These are phyloP conservation scores for Tremella yokohamensis DNA, from an alignment of 768 basidiomycete species.

Conservation along the genomic window DNA sequence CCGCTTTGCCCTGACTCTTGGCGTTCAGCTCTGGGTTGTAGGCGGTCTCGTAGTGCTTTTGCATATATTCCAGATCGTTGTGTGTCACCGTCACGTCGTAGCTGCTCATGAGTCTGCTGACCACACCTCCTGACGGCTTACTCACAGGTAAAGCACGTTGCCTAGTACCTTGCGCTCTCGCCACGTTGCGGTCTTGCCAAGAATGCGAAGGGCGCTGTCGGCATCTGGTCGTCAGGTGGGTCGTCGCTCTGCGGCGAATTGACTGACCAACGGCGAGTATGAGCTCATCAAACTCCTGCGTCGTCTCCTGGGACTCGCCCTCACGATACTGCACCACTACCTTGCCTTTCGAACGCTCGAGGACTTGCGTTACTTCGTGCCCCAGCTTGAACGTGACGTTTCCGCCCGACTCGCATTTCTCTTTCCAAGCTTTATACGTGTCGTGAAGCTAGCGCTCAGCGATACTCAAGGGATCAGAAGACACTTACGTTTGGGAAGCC, in stretches of 20 bases:
- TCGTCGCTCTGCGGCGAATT: neutral
- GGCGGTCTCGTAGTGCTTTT: constrained; percentile 6
- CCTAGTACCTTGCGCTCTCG: constrained; percentile 2
- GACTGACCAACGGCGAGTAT: neutral
- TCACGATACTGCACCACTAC: neutral
- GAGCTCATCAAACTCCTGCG: neutral
- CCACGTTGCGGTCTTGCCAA: constrained; percentile 1
- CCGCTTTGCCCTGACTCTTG: neutral
- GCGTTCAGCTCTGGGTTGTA: constrained; percentile 7
- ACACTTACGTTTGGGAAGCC: constrained; percentile 1
- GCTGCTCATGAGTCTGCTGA: neutral
- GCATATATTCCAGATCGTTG: constrained; percentile 1
- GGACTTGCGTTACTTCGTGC: neutral
- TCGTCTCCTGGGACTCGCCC: neutral
- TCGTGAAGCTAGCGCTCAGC: neutral
- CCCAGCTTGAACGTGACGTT: constrained; percentile 1
- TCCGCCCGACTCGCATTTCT: neutral
- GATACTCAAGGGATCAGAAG: neutral
- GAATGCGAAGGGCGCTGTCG: neutral
- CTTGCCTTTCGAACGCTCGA: neutral
- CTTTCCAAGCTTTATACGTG: neutral
- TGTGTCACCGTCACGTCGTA: constrained; percentile 5
- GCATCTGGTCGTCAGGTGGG: neutral
- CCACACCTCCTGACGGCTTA: neutral
- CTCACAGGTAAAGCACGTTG: neutral